phyloP scores from a whole-genome alignment of 78 protist species.

The Mantamonas sphyraenae region DNA sequence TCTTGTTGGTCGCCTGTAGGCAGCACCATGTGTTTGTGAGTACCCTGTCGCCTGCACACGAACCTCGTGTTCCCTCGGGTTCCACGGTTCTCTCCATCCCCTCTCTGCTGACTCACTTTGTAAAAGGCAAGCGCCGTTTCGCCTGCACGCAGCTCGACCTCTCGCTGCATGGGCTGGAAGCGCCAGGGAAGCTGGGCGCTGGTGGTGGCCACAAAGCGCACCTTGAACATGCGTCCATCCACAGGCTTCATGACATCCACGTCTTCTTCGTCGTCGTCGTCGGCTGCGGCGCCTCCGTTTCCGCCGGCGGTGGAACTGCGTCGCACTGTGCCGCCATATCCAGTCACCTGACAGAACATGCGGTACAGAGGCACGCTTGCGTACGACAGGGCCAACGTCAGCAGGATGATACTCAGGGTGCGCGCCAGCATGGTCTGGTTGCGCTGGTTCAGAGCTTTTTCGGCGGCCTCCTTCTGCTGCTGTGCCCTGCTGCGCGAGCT shows the following conservation, averaged over 20 bases:
- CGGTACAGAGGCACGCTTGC: conserved; percentile 82
- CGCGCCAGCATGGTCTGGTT: background rate
- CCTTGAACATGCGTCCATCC: too few species aligned
- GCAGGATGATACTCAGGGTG: background rate
- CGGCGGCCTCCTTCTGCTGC: background rate
- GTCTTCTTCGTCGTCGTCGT: too few species aligned
- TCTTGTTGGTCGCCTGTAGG: conserved; percentile 68
- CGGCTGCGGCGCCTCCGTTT: too few species aligned
- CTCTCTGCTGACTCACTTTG: too few species aligned
- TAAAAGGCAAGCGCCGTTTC: conserved; percentile 70
- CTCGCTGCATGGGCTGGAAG: background rate
- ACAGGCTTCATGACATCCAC: too few species aligned
- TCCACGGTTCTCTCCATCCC: too few species aligned
- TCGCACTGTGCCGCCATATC: background rate
- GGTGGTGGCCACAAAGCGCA: too few species aligned
- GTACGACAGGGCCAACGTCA: conserved; percentile 38
- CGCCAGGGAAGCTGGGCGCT: conserved; percentile 9
- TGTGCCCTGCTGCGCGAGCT: background rate
- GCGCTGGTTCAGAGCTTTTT: background rate
- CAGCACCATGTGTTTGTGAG: too few species aligned
- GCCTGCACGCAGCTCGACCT: conserved; percentile 49
- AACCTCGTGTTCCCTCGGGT: too few species aligned
- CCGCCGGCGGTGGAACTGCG: conserved; percentile 2
- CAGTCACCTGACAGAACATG: conserved; percentile 68
- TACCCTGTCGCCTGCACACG: too few species aligned